These are phyloP conservation scores for Phytophthora crassamura DNA, from an alignment of 352 stramenopile species.

Conservation along the genomic window DNA sequence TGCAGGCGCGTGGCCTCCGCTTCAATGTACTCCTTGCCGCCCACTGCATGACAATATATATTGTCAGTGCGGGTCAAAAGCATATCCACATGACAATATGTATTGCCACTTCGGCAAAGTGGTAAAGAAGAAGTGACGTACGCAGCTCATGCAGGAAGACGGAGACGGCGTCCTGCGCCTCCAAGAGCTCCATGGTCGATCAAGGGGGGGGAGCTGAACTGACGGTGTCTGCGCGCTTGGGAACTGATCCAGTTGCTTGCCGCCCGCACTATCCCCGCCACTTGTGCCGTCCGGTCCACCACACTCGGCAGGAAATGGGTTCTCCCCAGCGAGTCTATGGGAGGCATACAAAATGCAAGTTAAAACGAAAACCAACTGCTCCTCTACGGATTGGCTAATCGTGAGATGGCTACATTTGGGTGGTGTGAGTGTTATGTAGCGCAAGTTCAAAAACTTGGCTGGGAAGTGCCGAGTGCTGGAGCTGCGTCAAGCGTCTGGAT, in stretches of 20 bases:
- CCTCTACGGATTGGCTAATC: slow-evolving; percentile 32
- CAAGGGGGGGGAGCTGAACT: slow-evolving; percentile 1
- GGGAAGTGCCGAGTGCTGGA: too few relatives aligned
- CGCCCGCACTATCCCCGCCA: slow-evolving; percentile 14
- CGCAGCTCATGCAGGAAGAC: slow-evolving; percentile 57
- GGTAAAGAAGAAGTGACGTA: slow-evolving; percentile 23
- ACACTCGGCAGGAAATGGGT: slow-evolving; percentile 29
- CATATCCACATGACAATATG: too few relatives aligned
- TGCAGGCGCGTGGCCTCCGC: slow-evolving; percentile 61
- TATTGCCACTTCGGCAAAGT: too few relatives aligned
- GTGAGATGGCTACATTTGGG: slow-evolving; percentile 46
- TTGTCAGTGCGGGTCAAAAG: not conserved
- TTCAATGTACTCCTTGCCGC: slow-evolving; percentile 70
- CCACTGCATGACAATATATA: slow-evolving; percentile 42
- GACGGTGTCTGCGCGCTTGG: slow-evolving; percentile 11
- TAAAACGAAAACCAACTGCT: slow-evolving; percentile 13
- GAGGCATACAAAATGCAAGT: slow-evolving; percentile 32
- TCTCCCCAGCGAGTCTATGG: slow-evolving; percentile 12
- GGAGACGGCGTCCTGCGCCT: slow-evolving; percentile 38
- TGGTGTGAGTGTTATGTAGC: slow-evolving; percentile 3
- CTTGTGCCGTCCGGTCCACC: slow-evolving; percentile 18
- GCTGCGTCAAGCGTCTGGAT: slow-evolving; percentile 63
- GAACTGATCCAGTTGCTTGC: slow-evolving; percentile 29
- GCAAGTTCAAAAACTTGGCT: slow-evolving; percentile 2
- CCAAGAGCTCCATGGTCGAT: slow-evolving; percentile 34